Evolutionary conservation across 495 filamentous ascomycete species (phyloP).

Genomic region (Bombardia bombarda): DNA sequence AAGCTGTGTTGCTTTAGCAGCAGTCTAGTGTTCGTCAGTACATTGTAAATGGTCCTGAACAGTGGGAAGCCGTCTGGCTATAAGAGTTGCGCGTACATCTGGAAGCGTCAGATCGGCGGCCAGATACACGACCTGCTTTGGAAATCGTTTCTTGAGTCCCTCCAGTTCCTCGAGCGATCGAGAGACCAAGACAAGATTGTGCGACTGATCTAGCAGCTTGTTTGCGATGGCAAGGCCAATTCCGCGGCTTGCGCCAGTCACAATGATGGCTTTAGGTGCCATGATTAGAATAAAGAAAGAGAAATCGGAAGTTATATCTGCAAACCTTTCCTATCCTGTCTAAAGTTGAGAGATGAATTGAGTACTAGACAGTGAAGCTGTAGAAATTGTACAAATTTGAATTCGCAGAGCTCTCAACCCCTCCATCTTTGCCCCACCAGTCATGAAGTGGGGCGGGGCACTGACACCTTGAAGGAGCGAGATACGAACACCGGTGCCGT

Average conservation of each 20-base stretch:
- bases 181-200: conserved; percentile 71
- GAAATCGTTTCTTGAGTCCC: conserved; percentile 55
- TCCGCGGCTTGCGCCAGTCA: conserved; percentile 66
- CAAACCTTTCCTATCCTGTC: too few relatives aligned
- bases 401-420: too few relatives aligned
- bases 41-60: background rate
- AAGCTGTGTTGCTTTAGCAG: conserved; percentile 51
- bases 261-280: conserved; percentile 51
- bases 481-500: too few relatives aligned
- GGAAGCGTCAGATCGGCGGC: conserved; percentile 67
- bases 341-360: too few relatives aligned
- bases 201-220: conserved; percentile 56
- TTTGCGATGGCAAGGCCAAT: conserved; percentile 75
- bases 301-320: too few relatives aligned
- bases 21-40: conserved; percentile 30
- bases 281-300: conserved; percentile 12
- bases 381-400: too few relatives aligned
- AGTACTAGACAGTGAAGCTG: too few relatives aligned
- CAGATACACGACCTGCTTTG: conserved; percentile 60
- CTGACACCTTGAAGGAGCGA: too few relatives aligned
- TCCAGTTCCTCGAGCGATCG: conserved; percentile 60
- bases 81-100: conserved; percentile 28
- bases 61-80: background rate
- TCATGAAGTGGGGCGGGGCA: too few relatives aligned
- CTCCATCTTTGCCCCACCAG: too few relatives aligned